Base-by-base conservation (phyloP, 352 stramenopile species). In the Phytophthora podocarpi region DNA sequence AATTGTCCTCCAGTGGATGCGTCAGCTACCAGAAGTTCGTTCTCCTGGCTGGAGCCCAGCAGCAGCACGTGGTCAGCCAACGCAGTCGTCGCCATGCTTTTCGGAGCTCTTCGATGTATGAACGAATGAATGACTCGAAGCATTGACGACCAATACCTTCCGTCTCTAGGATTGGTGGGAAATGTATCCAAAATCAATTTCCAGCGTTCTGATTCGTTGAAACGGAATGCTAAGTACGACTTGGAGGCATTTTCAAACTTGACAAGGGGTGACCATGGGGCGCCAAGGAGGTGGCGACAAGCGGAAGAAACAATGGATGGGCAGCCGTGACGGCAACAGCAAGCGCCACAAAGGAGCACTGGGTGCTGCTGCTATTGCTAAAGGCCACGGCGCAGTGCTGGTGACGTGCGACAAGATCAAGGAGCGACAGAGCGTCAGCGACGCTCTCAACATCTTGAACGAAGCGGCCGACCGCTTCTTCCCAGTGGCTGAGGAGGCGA, bases 331-430 rank as follows among this genome's bases (percentile, higher is more conserved):
- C 52, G 64, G 56, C 41, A 57, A 67, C 6, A 60, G 76, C 50
- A 92, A 90, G 70, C 82, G 82, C 35, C 77, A 89, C 55, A 87
- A 90, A 39, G 78, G 80, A 24, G 55, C 69, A 13, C 37, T 85
- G 16, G 64, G 53, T 3, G 58, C 71, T 26, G 83, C 83, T 1
- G 67, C 77, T 2, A 86, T 67, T 41, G 84, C 81, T 18, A 91
- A 91, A 56, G 80, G 80, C 27, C 77, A 63, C 11, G 74, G 72
- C 8, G 84, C 69, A 45, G 70, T 93, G 23, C 64, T 93, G 7
- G 76, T 93, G 35, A 93, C 81, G 24, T 93, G 84, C 45, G 84
- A 93, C 49, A 84, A 81, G 58, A 90, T 74, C 16, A 90, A 89
- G 56, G 84, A 93, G 64, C 76, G 80, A 34, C 84, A 88, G 64